Base-by-base conservation (phyloP, 805 yeast genomes). In the Groenewaldozyma salmanticensis region DNA sequence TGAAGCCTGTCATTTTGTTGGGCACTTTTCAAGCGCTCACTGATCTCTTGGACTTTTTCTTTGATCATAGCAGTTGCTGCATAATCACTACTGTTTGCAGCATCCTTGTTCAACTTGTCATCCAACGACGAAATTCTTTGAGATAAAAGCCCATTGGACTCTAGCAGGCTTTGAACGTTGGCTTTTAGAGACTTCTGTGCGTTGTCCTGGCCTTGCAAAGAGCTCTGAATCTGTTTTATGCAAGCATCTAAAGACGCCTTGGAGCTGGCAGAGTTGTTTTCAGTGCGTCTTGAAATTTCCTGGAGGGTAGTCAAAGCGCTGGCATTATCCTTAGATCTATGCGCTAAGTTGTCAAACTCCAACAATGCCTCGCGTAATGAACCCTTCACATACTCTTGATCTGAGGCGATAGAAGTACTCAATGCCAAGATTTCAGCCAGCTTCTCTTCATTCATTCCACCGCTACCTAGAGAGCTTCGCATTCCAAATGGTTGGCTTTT, bases 311-410 rank as follows among this genome's bases (percentile, higher is more conserved):
- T 42, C 38, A 56, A 48, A 2, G 65, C 67, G 17, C 45, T 51
- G 11, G 65, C 67, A 46, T 62, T 62, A 42, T 62, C 64, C 20
- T 53, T 44, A 4, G 67, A 62, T 1, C 67, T 53, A 27, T 54
- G 46, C 6, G 60, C 54, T 22, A 62, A 47, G 21, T 57, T 50
- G 15, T 54, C 59, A 33, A 64, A 61, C 37, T 60, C 66, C 16
- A 51, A 49, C 37, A 54, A 52, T 4, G 64, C 57, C 9, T 56
- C 52, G 7, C 50, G 45, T 3, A 67, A 51, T 13, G 65, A 52
- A 9, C 50, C 47, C 39, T 60, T 61, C 16, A 68, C 54, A 3
- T 45, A 29, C 13, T 38, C 35, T 21, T 67, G 62, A 1, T 57
- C 44, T 3, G 56, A 59, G 19, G 53, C 48, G 29, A 67, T 42